Evolutionary conservation across 2,329 filamentous ascomycete species (phyloP).

Genomic region (Curvularia lunata): DNA sequence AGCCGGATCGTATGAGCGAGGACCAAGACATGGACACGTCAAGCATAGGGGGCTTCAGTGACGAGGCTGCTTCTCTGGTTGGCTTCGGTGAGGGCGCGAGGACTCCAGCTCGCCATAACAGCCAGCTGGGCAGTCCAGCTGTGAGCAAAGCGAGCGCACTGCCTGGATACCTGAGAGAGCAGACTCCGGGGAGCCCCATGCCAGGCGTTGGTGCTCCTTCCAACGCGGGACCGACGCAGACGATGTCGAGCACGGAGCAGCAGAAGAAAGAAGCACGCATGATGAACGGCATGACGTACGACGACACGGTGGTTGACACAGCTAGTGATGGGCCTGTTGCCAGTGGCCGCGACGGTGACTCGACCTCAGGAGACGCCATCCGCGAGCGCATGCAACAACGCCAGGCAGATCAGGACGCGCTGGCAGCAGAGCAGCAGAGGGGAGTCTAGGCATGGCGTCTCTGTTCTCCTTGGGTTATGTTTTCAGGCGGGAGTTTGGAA

Average conservation of each 20-base stretch:
- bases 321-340: slow-evolving; percentile 44
- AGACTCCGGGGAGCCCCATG: slow-evolving; percentile 41
- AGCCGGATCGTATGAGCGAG: slow-evolving; percentile 75
- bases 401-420: slow-evolving; percentile 31
- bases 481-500: slow-evolving; percentile 17
- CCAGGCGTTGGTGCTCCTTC: slow-evolving; percentile 29
- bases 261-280: slow-evolving; percentile 51
- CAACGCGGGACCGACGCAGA: slow-evolving; percentile 34
- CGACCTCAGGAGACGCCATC: slow-evolving; percentile 70
- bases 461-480: slow-evolving; percentile 4
- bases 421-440: slow-evolving; percentile 32
- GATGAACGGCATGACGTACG: slow-evolving; percentile 56
- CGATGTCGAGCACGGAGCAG: slow-evolving; percentile 41
- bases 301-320: slow-evolving; percentile 51
- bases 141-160: slow-evolving; percentile 57
- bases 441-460: slow-evolving; percentile 22
- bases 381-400: slow-evolving; percentile 56
- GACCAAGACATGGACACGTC: slow-evolving; percentile 65
- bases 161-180: slow-evolving; percentile 44
- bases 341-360: slow-evolving; percentile 46
- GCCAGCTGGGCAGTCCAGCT: slow-evolving; percentile 81
- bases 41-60: slow-evolving; percentile 79
- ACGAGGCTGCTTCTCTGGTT: slow-evolving; percentile 84
- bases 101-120: slow-evolving; percentile 59
- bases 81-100: slow-evolving; percentile 89